Base-by-base conservation (phyloP, 2,329 filamentous ascomycete genomes). In the Tympanopsis confertula region DNA sequence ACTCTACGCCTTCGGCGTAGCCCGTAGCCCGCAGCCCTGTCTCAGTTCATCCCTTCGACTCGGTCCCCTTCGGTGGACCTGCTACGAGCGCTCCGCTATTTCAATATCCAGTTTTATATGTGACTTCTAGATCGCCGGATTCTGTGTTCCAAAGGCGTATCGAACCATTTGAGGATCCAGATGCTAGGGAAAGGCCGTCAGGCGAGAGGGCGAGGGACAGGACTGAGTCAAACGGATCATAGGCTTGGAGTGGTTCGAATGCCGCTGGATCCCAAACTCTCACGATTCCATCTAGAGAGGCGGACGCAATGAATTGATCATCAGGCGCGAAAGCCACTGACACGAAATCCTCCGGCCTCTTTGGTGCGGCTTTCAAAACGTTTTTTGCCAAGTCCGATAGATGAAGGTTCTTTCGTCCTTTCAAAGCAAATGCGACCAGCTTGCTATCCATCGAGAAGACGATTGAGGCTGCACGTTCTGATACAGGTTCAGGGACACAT, bases 21-120 rank as follows among this genome's bases (percentile, higher is more conserved):
- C 30, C 30, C 30, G 10, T 17, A 17, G 30, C 17, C 30, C 15
- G 30, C 7, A 10, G 30, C 30, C 17, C 12, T 33, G 7, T 18
- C 10, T 15, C 30, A 10, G 15, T 33, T 17, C n/a, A n/a, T n/a
- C 36, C 14, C 37, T 17, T 18, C n/a, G n/a, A n/a, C n/a, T n/a
- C n/a, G 37, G 18, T 38, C 22, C 39, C 30, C 35, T 20, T 35
- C n/a, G 42, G 44, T 37, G 22, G 35, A 37, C 17, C 39, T n/a
- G 32, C 39, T 30, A 20, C 18, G 5, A 15, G 37, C 35, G 13
- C 35, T 28, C 22, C n/a, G 40, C 13, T 19, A 20, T 24, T 15
- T 24, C 36, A 35, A 39, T 18, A 35, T 42, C 37, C 18, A 37
- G 30, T 24, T 14, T 3, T 20, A 20, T 19, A 28, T 10, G 28